Conservation (phyloP, 257 asterid species). For the Ophiorrhiza pumila region DNA sequence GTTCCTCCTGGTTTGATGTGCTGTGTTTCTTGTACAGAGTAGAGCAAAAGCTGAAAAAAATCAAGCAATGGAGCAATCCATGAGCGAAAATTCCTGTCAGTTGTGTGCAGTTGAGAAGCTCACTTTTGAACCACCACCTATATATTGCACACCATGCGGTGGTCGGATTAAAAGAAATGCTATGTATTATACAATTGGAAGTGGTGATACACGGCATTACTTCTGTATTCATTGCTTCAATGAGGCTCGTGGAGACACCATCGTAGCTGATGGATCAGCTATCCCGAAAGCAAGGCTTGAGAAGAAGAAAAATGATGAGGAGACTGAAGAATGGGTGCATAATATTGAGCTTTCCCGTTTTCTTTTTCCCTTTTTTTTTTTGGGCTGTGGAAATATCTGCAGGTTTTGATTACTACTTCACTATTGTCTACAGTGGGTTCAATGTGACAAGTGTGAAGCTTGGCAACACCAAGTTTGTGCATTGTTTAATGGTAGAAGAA, state of each 20-base stretch:
- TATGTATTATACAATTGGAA: constrained; percentile 78
- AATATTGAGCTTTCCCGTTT: neutral
- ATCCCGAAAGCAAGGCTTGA: constrained; percentile 77
- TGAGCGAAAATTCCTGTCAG: constrained; percentile 96
- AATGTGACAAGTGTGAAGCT: constrained; percentile 98
- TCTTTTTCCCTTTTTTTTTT: neutral
- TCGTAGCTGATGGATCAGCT: constrained; percentile 60
- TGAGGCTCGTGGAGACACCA: constrained; percentile 84
- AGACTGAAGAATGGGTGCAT: constrained; percentile 94
- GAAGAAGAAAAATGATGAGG: constrained; percentile 90
- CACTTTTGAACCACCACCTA: constrained; percentile 94
- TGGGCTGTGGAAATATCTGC: constrained; percentile 9
- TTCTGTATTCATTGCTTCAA: constrained; percentile 90
- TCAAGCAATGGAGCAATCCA: constrained; percentile 88
- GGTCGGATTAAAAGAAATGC: constrained; percentile 94
- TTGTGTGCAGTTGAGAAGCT: constrained; percentile 98
- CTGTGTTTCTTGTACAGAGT: constrained; percentile 52
- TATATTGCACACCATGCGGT: constrained; percentile 91
- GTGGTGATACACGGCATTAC: constrained; percentile 89
- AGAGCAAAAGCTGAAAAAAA: constrained; percentile 90
- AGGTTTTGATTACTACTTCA: constrained; percentile 18
- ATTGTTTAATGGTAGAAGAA: constrained; percentile 93
- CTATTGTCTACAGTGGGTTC: constrained; percentile 89
- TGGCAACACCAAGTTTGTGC: constrained; percentile 99
- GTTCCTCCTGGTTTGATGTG: neutral